Conservation (phyloP, 129 eudicot species). For the Smallanthus sonchifolius region DNA sequence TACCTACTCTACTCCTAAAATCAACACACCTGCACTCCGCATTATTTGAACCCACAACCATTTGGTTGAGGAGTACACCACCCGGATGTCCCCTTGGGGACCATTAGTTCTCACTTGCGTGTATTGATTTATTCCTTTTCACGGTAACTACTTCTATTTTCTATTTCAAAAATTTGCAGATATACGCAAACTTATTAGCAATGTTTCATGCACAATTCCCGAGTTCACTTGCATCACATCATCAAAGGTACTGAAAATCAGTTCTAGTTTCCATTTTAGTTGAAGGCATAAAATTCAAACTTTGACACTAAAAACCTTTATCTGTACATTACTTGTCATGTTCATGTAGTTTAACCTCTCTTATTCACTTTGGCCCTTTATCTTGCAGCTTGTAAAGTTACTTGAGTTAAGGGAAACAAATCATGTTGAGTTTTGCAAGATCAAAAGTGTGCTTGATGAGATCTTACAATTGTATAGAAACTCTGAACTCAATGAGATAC, state of each 20-base stretch:
- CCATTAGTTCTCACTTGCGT: too few species aligned
- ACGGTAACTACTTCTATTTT: background rate
- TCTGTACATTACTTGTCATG: slow-evolving; percentile 12
- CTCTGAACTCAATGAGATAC: slow-evolving; percentile 61
- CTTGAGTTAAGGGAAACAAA: slow-evolving; percentile 94
- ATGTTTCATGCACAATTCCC: slow-evolving; percentile 80
- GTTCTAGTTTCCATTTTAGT: background rate
- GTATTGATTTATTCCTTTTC: background rate
- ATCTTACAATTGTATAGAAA: slow-evolving; percentile 53
- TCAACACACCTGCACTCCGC: too few species aligned
- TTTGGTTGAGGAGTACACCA: too few species aligned
- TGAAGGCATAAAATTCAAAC: slow-evolving; percentile 5
- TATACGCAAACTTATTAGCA: slow-evolving; percentile 76
- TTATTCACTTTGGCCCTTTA: background rate
- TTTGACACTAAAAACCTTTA: background rate
- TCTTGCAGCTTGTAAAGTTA: slow-evolving; percentile 91
- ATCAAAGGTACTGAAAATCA: slow-evolving; percentile 58
- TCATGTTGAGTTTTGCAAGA: slow-evolving; percentile 95
- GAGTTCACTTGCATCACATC: slow-evolving; percentile 87
- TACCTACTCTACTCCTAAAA: too few species aligned
- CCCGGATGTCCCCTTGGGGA: too few species aligned
- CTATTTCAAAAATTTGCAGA: slow-evolving; percentile 39
- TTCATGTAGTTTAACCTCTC: background rate
- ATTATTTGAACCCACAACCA: too few species aligned
- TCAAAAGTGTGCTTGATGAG: slow-evolving; percentile 78